phyloP scores from a whole-genome alignment of 2,329 filamentous ascomycete genomes.

The Aspergillus sp. region DNA sequence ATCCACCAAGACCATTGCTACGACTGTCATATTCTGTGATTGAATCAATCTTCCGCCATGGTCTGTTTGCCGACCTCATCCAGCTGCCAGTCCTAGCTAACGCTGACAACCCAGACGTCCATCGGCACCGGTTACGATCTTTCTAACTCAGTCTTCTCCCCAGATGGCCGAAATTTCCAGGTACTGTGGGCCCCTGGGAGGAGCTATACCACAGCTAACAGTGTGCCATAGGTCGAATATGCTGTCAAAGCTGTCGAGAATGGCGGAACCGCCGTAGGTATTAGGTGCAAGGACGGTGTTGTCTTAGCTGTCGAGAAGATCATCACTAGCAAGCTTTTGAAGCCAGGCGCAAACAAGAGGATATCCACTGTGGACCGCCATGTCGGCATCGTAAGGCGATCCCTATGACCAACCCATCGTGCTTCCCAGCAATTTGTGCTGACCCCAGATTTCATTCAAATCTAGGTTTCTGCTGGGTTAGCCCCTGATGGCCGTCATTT shows the following conservation, averaged over 20 bases:
- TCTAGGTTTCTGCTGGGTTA: conserved; percentile 88
- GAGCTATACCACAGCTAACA: conserved; percentile 20
- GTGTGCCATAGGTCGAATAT: conserved; percentile 73
- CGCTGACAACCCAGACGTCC: conserved; percentile 71
- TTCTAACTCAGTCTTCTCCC: conserved; percentile 99
- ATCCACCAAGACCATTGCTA: neutral
- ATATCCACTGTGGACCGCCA: conserved; percentile 95
- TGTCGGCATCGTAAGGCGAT: conserved; percentile 77
- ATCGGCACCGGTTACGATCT: conserved; percentile 99
- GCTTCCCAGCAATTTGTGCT: neutral
- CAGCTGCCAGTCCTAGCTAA: conserved; percentile 23
- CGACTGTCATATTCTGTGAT: neutral
- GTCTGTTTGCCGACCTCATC: conserved; percentile 21
- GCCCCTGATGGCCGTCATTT: conserved; percentile 95
- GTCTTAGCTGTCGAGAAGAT: conserved; percentile 97
- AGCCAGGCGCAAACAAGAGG: conserved; percentile 93
- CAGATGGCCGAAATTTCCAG: conserved; percentile 98
- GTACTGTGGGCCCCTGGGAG: conserved; percentile 50
- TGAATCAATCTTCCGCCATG: conserved; percentile 21
- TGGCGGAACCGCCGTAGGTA: conserved; percentile 92
- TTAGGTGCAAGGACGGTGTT: conserved; percentile 95
- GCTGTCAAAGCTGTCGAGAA: conserved; percentile 98
- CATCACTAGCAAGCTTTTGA: conserved; percentile 91
- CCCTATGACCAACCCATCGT: neutral
- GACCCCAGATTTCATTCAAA: neutral